Evolutionary conservation across 2,329 filamentous ascomycete genomes (phyloP).

Genomic region (Xylariaceae sp.): DNA sequence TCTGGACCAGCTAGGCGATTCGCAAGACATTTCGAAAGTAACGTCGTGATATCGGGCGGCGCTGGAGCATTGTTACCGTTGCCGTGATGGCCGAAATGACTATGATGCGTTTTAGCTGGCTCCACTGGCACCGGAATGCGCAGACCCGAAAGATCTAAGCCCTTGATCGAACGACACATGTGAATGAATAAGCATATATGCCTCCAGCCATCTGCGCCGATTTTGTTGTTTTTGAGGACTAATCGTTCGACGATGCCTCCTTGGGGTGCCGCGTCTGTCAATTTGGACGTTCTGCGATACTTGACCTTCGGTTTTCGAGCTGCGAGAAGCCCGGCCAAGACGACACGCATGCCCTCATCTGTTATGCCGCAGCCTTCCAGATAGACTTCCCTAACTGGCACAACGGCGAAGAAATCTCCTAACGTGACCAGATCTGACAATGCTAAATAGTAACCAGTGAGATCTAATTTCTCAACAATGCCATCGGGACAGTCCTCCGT

Average conservation of each 20-base stretch:
- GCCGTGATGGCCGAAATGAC: conserved; percentile 28
- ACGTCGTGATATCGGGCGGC: conserved; percentile 51
- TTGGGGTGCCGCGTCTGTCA: conserved; percentile 41
- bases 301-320: conserved; percentile 62
- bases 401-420: conserved; percentile 88
- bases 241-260: conserved; percentile 80
- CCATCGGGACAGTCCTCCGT: conserved; percentile 63
- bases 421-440: conserved; percentile 79
- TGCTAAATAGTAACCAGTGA: conserved; percentile 79
- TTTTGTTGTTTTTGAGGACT: conserved; percentile 86
- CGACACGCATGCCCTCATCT: conserved; percentile 80
- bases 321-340: conserved; percentile 79
- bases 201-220: conserved; percentile 84
- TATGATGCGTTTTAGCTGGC: conserved; percentile 21
- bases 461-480: conserved; percentile 74
- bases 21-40: conserved; percentile 69
- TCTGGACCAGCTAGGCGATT: conserved; percentile 70
- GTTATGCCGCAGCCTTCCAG: conserved; percentile 82
- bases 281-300: conserved; percentile 41
- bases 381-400: conserved; percentile 80
- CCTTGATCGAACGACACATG: conserved; percentile 80
- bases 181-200: conserved; percentile 86
- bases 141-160: conserved; percentile 80
- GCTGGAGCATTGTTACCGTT: conserved; percentile 30
- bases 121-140: conserved; percentile 55